phyloP scores from a whole-genome alignment of 1,284 basidiomycete genomes.

The Blastosporella zonata region DNA sequence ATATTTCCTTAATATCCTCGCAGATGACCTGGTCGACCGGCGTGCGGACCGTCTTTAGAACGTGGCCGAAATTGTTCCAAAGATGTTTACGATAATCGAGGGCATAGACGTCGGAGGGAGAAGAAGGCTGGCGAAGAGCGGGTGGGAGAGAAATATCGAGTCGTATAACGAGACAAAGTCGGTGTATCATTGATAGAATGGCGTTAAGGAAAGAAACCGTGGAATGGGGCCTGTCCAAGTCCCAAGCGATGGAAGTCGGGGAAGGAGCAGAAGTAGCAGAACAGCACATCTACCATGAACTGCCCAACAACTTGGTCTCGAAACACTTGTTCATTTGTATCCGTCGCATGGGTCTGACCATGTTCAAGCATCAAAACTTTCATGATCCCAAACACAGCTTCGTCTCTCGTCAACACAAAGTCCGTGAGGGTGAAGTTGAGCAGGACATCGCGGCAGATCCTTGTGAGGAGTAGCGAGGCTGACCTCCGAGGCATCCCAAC shows the following conservation, averaged over 20 bases:
- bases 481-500: conserved; percentile 81
- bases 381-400: conserved; percentile 78
- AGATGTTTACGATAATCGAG: conserved; percentile 82
- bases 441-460: conserved; percentile 42
- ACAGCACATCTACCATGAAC: conserved; percentile 59
- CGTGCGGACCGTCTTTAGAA: conserved; percentile 55
- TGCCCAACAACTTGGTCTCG: conserved; percentile 58
- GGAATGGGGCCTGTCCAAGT: conserved; percentile 59
- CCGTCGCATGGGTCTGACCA: conserved; percentile 46
- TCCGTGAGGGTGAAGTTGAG: conserved; percentile 36
- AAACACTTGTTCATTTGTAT: conserved; percentile 65
- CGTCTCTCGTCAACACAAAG: conserved; percentile 48
- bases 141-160: conserved; percentile 85
- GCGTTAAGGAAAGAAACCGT: conserved; percentile 70
- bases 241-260: conserved; percentile 21
- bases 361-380: conserved; percentile 96
- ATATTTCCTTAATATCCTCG: conserved; percentile 53
- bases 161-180: conserved; percentile 90
- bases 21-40: conserved; percentile 46
- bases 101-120: conserved; percentile 77
- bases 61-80: conserved; percentile 77
- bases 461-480: conserved; percentile 58
- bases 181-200: conserved; percentile 94
- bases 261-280: conserved; percentile 25
- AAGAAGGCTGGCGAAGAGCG: conserved; percentile 74